phyloP scores from a whole-genome alignment of 106 monocot species.

The Dioscorea zingiberensis region DNA sequence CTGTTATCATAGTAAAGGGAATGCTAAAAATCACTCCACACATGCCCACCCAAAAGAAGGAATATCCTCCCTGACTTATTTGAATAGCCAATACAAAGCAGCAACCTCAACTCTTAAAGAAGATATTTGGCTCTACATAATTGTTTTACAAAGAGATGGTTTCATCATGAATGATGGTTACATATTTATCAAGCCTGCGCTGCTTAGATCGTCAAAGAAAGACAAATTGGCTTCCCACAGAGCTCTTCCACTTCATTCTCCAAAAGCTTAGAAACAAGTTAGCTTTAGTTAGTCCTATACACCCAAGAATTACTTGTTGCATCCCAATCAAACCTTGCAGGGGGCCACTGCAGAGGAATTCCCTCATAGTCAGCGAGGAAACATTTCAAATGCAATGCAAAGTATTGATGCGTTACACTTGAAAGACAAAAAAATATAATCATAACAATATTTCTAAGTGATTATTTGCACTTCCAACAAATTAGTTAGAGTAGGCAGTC shows the following conservation, averaged over 20 bases:
- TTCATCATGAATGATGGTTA: no score
- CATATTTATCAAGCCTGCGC: background rate
- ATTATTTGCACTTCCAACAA: background rate
- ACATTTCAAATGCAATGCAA: background rate
- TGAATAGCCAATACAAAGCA: no score
- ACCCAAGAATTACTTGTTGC: constrained; percentile 21
- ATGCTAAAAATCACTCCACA: no score
- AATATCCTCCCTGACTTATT: no score
- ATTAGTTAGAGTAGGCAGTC: no score
- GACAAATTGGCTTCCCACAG: constrained; percentile 27
- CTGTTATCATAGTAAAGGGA: no score
- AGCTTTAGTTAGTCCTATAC: constrained; percentile 31
- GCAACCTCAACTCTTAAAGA: no score
- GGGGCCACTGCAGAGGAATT: constrained; percentile 23
- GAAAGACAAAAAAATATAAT: no score
- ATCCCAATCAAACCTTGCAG: constrained; percentile 43
- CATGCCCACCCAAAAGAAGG: no score
- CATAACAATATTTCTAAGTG: background rate
- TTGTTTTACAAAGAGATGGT: no score
- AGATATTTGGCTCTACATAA: no score
- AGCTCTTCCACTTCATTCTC: constrained; percentile 21
- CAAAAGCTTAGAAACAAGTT: constrained; percentile 24
- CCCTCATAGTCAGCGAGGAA: background rate
- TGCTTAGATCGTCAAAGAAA: constrained; percentile 13
- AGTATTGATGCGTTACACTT: no score